Base-by-base conservation (phyloP, 2,329 filamentous ascomycete species). In the Aspergillus felis region DNA sequence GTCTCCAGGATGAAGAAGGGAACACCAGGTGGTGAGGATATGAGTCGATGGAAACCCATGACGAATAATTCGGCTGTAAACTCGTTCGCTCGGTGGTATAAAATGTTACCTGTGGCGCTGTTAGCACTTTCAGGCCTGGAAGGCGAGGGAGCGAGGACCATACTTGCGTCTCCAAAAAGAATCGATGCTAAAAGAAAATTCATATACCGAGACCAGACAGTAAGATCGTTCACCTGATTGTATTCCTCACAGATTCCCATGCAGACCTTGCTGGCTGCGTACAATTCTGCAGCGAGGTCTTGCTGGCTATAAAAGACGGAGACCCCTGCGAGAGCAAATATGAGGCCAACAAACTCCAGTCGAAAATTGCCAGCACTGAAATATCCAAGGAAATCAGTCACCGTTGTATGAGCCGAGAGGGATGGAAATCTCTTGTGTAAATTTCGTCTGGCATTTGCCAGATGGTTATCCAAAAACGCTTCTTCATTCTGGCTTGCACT, bases 1-100 rank as follows among this genome's bases (percentile, higher is more conserved):
- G 66, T 57, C 47, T 72, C 65, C 8, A 56, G 62, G 12, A 71
- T 56, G 44, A 70, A 71, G 20, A 70, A 69, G 0, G 68, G 67
- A 8, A 64, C 53, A n/a, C 17, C 12, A 17, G 24, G 8, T 7
- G 38, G 46, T 12, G 28, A 42, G 3, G 25, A 46, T 6, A 27
- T 41, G n/a, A 44, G 48, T n/a, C 53, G 35, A 35, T 55, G 53
- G 20, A 50, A 50, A 4, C 53, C 48, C 32, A 55, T 32, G 22
- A 41, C n/a, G 24, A 46, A 51, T 20, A 42, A 10, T 25, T 55
- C 46, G 12, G 35, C 20, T 9, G 25, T 44, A 3, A 55, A 28
- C 8, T 29, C 32, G 20, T 9, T 28, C 32, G 50, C 50, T n/a
- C 29, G 22, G 32, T 41, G 48, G 8, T 55, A 55, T 50, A 55